Base-by-base conservation (phyloP, 2,329 filamentous ascomycete species). In the Aspergillus costaricaensis region DNA sequence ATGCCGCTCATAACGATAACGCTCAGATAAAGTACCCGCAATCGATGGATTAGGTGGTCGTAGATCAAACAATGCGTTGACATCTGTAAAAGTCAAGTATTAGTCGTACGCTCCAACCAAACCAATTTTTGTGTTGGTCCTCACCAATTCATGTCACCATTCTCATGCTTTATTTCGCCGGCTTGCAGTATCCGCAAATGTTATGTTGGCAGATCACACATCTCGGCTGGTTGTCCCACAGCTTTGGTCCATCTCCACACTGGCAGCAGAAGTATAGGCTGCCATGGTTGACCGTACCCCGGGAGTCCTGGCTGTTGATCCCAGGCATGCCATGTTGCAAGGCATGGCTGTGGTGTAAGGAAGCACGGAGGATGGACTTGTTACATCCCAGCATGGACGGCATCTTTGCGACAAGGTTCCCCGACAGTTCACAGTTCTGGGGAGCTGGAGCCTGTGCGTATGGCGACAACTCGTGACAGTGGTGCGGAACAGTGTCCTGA, bases 191-290 rank as follows among this genome's bases (percentile, higher is more conserved):
- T 5, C 2, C 0, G 68, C 77, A 79, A 25, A 64, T 67, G 14
- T 41, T 39, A 23, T 79, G 77, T 2, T 68, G 1, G 67, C 77
- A 79, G 0, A 41, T 58, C 2, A 76, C 64, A 55, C 77, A 79
- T 19, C 39, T 48, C 2, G 72, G 67, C 47, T 79, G 74, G 30
- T 61, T 47, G 10, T 73, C 65, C 62, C 65, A 78, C 41, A 76
- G 62, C 55, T 78, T 79, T 0, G 77, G 77, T 0, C 77, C 77
- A 44, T 79, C 76, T 1, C 67, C 41, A 60, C 77, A 79, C 4
- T 60, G 1, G 69, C 77, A 79, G 67, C 77, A 79, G 57, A 75
- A 68, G 49, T 76, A 79, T 62, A 76, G 66, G 55, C 70, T 62
- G 9, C 67, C 70, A 1, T 62, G 27, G 23, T 52, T 41, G 53